phyloP scores from a whole-genome alignment of 352 stramenopile genomes.

The Pythium scleroteichum region DNA sequence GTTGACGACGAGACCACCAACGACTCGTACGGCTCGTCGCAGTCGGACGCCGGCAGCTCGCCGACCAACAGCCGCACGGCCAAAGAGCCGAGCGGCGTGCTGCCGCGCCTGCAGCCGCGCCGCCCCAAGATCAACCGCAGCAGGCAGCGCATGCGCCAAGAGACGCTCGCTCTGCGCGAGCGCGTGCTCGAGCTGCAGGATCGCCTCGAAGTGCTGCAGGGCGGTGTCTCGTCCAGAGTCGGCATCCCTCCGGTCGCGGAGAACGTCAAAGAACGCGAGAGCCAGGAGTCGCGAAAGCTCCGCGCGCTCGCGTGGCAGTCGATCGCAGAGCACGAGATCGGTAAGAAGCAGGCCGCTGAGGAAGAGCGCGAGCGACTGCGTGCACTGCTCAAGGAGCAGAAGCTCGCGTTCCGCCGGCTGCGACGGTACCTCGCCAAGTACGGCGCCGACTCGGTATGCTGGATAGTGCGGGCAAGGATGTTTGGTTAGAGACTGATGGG shows the following conservation, averaged over 20 bases:
- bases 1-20: constrained; percentile 16
- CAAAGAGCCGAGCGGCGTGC: constrained; percentile 7
- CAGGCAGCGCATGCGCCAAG: constrained; percentile 39
- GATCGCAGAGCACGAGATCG: constrained; percentile 15
- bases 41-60: constrained; percentile 10
- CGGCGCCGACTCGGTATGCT: constrained; percentile 15
- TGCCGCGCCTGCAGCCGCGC: constrained; percentile 15
- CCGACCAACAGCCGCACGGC: background rate
- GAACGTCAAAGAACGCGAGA: constrained; percentile 15
- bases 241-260: constrained; percentile 3
- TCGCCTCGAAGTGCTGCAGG: constrained; percentile 30
- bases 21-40: constrained; percentile 19
- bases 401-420: constrained; percentile 22
- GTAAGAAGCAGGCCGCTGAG: constrained; percentile 16
- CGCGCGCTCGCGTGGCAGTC: constrained; percentile 24
- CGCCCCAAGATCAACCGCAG: constrained; percentile 34
- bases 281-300: constrained; percentile 9
- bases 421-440: constrained; percentile 23
- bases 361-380: constrained; percentile 20
- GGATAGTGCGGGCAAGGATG: background rate
- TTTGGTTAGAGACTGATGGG: too few species aligned
- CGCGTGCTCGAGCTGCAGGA: constrained; percentile 34
- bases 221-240: constrained; percentile 16
- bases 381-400: constrained; percentile 18
- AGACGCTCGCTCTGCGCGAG: constrained; percentile 29